Percentiles rank a stretch among this genome's conserved stretches.
These are phyloP conservation scores for Cyphellophora europaea DNA, from an alignment of 2,329 filamentous ascomycete genomes.

Conservation along the genomic window DNA sequence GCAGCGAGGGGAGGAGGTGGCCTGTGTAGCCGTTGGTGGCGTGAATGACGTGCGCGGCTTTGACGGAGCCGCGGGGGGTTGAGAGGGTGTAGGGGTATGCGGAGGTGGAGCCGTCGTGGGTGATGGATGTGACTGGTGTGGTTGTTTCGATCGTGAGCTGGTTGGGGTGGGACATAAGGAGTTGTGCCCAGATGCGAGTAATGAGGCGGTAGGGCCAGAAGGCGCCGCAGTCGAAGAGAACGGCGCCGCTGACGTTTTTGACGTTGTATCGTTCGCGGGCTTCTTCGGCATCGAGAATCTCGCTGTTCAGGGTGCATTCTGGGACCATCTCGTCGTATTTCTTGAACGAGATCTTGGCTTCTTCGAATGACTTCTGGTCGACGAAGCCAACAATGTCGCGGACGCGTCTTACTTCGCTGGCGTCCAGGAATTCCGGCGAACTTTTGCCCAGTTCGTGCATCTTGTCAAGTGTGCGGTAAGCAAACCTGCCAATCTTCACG, in stretches of 20 bases:
- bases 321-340: constrained; percentile 7
- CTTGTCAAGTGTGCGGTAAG: constrained; percentile 6
- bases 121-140: constrained; percentile 12
- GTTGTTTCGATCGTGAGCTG: constrained; percentile 17
- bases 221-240: constrained; percentile 20
- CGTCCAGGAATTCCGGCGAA: constrained; percentile 3
- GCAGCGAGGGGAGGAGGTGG: constrained; percentile 30
- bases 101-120: constrained; percentile 1
- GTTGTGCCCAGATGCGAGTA: constrained; percentile 17
- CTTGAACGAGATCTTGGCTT: constrained; percentile 2
- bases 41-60: constrained; percentile 27
- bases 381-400: constrained; percentile 5
- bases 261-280: constrained; percentile 12
- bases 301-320: constrained; percentile 1
- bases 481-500: constrained; percentile 6
- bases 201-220: constrained; percentile 29
- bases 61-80: constrained; percentile 28
- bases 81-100: constrained; percentile 21
- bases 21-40: constrained; percentile 34
- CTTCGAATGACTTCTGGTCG: constrained; percentile 6
- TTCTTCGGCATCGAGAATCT: constrained; percentile 5
- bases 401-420: constrained; percentile 6
- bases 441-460: constrained; percentile 8
- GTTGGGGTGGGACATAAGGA: constrained; percentile 4
- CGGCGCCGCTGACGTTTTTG: constrained; percentile 11